These are phyloP conservation scores for Botrytis galanthina DNA, from an alignment of 2,329 filamentous ascomycete species.

Conservation along the genomic window DNA sequence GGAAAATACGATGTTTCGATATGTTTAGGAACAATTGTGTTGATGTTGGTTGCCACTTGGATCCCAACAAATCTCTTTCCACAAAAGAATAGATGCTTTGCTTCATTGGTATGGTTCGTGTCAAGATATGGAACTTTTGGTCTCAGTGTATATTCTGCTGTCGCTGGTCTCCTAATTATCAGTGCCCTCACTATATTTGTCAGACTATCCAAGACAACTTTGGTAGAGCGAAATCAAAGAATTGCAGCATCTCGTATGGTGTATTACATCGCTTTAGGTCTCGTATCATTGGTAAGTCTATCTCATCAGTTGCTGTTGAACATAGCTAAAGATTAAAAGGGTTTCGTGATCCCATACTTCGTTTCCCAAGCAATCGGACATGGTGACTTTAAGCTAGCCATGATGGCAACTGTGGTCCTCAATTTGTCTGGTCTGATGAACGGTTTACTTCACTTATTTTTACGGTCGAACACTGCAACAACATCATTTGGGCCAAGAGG, in stretches of 20 bases:
- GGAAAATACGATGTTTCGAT: conserved; percentile 59
- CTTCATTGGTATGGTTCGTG: conserved; percentile 66
- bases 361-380: conserved; percentile 51
- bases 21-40: conserved; percentile 52
- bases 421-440: conserved; percentile 66
- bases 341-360: conserved; percentile 63
- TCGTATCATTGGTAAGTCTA: conserved; percentile 56
- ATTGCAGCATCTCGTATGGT: conserved; percentile 67
- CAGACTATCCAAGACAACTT: conserved; percentile 53
- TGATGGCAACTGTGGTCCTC: conserved; percentile 63
- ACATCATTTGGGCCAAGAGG: conserved; percentile 51
- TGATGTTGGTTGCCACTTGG: conserved; percentile 55
- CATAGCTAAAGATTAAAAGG: conserved; percentile 43
- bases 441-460: conserved; percentile 63
- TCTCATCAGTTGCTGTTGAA: conserved; percentile 16
- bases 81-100: conserved; percentile 61
- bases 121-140: conserved; percentile 57
- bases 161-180: conserved; percentile 51
- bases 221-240: conserved; percentile 58
- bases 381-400: conserved; percentile 51
- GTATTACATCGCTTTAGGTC: conserved; percentile 57
- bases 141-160: conserved; percentile 52
- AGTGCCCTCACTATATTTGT: conserved; percentile 55
- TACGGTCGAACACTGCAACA: conserved; percentile 60
- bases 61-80: conserved; percentile 55